Base-by-base conservation (phyloP, 2,329 filamentous ascomycete species). In the Sphaerulina vaccinii region DNA sequence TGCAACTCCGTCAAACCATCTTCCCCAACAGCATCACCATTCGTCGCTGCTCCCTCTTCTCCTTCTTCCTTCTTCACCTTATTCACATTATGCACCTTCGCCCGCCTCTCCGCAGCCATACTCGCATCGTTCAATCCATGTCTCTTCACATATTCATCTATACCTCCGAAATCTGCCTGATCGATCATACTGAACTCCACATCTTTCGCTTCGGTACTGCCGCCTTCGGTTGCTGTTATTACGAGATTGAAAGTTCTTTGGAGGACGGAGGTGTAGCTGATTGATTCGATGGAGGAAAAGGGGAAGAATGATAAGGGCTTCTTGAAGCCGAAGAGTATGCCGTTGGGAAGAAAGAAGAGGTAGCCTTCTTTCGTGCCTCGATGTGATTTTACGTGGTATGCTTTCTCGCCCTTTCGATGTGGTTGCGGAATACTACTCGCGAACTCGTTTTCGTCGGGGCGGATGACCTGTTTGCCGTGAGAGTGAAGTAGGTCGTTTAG, bases 231-330 rank as follows among this genome's bases (percentile, higher is more conserved):
- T 5, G 58, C 52, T 13, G 73, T 64, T 50, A 85, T 76, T 59
- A 82, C 81, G 27, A 86, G 75, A 60, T 85, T 85, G 71, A 86
- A 86, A 0, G 83, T 85, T 27, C 82, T 78, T 59, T 84, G 81
- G 5, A 86, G 72, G 15, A 85, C 79, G 35, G 79, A 81, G 3
- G 82, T 85, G 69, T 85, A 86, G 33, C 79, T 82, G 39, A 84
- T 77, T 18, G 78, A 79, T 45, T 80, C 79, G 52, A 86, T 75
- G 29, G 73, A 71, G 41, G 78, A 75, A 54, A 85, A 83, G 7
- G 81, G 75, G 63, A 85, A 84, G 70, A 81, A 85, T 7, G 79
- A 66, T 19, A 86, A 71, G 0, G 83, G 83, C 62, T 85, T 86
- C 63, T 84, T 85, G 73, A 84, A 85, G 35, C 79, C 82, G 62